These are phyloP conservation scores for Nannochloropsis salina DNA, from an alignment of 108 stramenopile genomes.

Conservation along the genomic window DNA sequence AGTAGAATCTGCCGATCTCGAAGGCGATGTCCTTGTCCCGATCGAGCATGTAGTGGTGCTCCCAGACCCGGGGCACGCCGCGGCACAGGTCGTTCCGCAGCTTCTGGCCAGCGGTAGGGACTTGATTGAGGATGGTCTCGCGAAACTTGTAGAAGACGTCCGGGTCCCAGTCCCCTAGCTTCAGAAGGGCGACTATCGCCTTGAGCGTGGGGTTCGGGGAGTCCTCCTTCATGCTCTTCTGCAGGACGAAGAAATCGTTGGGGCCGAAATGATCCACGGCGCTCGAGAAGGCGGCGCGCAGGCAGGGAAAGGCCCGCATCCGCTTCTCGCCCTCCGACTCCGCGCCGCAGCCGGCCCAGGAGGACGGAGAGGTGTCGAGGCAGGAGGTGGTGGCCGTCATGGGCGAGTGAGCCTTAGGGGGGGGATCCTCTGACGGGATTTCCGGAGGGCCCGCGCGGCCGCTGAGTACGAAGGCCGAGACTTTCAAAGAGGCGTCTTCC, in stretches of 20 bases:
- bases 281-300: slow-evolving; percentile 55
- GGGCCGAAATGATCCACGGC: slow-evolving; percentile 60
- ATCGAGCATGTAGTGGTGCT: slow-evolving; percentile 63
- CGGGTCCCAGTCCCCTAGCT: slow-evolving; percentile 64
- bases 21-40: slow-evolving; percentile 62
- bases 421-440: neutral
- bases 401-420: neutral
- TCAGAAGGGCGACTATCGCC: slow-evolving; percentile 57
- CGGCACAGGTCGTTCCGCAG: slow-evolving; percentile 58
- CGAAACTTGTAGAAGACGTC: slow-evolving; percentile 68
- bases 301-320: slow-evolving; percentile 45
- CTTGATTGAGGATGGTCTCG: slow-evolving; percentile 57
- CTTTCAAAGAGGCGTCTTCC: slow-evolving; percentile 60
- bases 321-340: slow-evolving; percentile 46
- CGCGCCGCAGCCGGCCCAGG: slow-evolving; percentile 39
- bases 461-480: slow-evolving; percentile 55
- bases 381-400: neutral
- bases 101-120: slow-evolving; percentile 44
- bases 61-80: slow-evolving; percentile 60
- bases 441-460: slow-evolving; percentile 35
- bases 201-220: slow-evolving; percentile 53
- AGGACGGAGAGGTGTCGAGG: neutral
- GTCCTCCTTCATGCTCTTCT: slow-evolving; percentile 63
- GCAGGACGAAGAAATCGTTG: slow-evolving; percentile 66
- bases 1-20: slow-evolving; percentile 60